Percentiles rank a stretch among this genome's conserved stretches.
These are phyloP conservation scores for Ophiocordyceps sinensis DNA, from an alignment of 2,329 filamentous ascomycete genomes.

Conservation along the genomic window DNA sequence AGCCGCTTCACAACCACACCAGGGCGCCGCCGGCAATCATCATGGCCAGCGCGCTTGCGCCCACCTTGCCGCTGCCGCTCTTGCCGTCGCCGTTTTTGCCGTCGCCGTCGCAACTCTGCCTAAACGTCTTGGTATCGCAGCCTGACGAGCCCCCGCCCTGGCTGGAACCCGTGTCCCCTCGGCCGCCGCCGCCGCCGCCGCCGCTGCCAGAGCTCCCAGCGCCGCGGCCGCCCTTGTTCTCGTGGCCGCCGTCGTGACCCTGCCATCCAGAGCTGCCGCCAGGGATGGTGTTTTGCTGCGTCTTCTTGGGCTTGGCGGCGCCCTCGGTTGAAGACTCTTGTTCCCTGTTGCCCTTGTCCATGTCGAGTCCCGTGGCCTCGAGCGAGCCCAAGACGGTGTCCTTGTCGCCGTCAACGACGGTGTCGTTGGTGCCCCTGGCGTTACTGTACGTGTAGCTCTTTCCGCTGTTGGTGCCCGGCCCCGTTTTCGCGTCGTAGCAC, in stretches of 20 bases:
- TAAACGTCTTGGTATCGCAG: constrained; percentile 25
- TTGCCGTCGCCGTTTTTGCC: constrained; percentile 13
- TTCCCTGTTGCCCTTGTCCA: constrained; percentile 30
- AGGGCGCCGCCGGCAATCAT: constrained; percentile 20
- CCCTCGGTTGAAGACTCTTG: constrained; percentile 4
- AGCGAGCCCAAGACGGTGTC: constrained; percentile 65
- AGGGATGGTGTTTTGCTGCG: constrained; percentile 12
- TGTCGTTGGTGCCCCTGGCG: constrained; percentile 53
- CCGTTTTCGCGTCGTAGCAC: constrained; percentile 56
- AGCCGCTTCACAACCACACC: constrained; percentile 16
- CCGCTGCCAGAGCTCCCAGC: background rate
- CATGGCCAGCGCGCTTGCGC: constrained; percentile 21
- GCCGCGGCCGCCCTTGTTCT: constrained; percentile 1
- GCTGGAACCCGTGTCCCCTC: constrained; percentile 6
- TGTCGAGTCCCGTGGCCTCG: constrained; percentile 66
- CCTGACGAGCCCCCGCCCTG: constrained; percentile 5
- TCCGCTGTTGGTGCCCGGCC: constrained; percentile 54
- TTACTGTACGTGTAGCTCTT: constrained; percentile 65
- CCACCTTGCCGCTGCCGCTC: constrained; percentile 16
- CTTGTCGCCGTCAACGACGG: constrained; percentile 62
- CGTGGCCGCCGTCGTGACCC: constrained; percentile 10
- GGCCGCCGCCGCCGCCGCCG: constrained; percentile 7
- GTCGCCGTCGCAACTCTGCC: constrained; percentile 20
- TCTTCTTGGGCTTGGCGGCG: constrained; percentile 9
- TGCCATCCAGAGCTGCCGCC: constrained; percentile 12